Conservation (phyloP, 1,284 basidiomycete species). For the Ustilago curta region DNA sequence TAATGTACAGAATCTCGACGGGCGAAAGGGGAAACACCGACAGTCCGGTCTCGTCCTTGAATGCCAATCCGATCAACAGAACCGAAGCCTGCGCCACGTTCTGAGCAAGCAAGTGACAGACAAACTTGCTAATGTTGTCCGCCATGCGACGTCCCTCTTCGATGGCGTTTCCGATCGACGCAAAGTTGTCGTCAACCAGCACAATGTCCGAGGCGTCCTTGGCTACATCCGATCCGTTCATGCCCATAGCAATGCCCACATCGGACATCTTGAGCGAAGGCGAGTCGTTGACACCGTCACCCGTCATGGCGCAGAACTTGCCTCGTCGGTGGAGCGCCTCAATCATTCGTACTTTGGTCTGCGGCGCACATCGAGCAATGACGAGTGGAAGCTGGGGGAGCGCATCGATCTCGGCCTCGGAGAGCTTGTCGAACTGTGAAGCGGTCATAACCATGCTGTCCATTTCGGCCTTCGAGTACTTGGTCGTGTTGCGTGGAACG, state of each 20-base stretch:
- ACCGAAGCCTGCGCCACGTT: slow-evolving; percentile 67
- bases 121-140: slow-evolving; percentile 69
- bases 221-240: slow-evolving; percentile 63
- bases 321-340: slow-evolving; percentile 73
- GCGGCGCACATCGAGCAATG: slow-evolving; percentile 74
- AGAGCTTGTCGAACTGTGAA: slow-evolving; percentile 76
- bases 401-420: slow-evolving; percentile 76
- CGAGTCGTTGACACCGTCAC: slow-evolving; percentile 69
- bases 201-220: slow-evolving; percentile 76
- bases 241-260: slow-evolving; percentile 68
- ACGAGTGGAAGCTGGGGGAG: slow-evolving; percentile 74
- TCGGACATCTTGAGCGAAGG: slow-evolving; percentile 68
- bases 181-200: slow-evolving; percentile 80
- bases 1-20: slow-evolving; percentile 75
- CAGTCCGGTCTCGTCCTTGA: slow-evolving; percentile 74
- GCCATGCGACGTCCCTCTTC: slow-evolving; percentile 76
- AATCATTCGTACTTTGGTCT: slow-evolving; percentile 74
- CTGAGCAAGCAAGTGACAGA: slow-evolving; percentile 70
- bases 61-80: slow-evolving; percentile 76
- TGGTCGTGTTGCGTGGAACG: slow-evolving; percentile 70
- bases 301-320: slow-evolving; percentile 67
- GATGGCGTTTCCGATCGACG: slow-evolving; percentile 77
- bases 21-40: slow-evolving; percentile 79
- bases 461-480: slow-evolving; percentile 47
- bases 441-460: slow-evolving; percentile 72